These are phyloP conservation scores for Hyphodiscus sp. DNA, from an alignment of 2,329 filamentous ascomycete species.

Conservation along the genomic window DNA sequence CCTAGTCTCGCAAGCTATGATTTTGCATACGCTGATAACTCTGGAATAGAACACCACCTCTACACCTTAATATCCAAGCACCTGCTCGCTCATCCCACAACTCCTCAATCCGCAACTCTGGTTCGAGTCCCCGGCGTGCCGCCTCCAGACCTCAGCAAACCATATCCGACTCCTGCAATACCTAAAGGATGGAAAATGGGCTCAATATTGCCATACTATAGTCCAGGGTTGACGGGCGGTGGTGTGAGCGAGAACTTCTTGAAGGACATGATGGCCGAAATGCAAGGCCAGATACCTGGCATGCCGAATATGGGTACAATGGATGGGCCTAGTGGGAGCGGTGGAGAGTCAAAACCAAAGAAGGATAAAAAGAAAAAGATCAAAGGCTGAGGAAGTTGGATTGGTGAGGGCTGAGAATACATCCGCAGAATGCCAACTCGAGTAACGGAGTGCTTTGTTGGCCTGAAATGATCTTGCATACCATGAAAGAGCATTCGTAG, in stretches of 20 bases:
- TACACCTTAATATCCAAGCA: conserved; percentile 75
- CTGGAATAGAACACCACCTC: conserved; percentile 67
- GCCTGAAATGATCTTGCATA: too few species aligned
- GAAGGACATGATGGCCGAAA: conserved; percentile 95
- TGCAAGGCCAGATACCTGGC: conserved; percentile 45
- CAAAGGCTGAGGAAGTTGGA: conserved; percentile 13
- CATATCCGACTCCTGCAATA: conserved; percentile 65
- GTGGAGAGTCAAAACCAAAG: conserved; percentile 38
- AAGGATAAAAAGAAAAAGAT: conserved; percentile 36
- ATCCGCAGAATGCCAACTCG: background rate
- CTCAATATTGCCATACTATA: conserved; percentile 77
- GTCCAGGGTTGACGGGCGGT: conserved; percentile 82
- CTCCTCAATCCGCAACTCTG: conserved; percentile 61
- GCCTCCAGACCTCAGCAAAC: conserved; percentile 55
- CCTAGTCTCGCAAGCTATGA: background rate
- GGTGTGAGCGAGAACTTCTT: conserved; percentile 92
- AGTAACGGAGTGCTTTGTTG: background rate
- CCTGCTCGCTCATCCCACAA: conserved; percentile 71
- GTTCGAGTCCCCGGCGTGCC: conserved; percentile 66
- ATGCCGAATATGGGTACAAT: conserved; percentile 38
- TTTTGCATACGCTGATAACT: conserved; percentile 10
- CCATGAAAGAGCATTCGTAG: too few species aligned
- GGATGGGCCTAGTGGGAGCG: conserved; percentile 39
- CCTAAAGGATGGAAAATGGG: conserved; percentile 90
- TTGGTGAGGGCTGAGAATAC: background rate